phyloP scores from a whole-genome alignment of 2,329 filamentous ascomycete genomes.

The Pestalotiopsis sp. region DNA sequence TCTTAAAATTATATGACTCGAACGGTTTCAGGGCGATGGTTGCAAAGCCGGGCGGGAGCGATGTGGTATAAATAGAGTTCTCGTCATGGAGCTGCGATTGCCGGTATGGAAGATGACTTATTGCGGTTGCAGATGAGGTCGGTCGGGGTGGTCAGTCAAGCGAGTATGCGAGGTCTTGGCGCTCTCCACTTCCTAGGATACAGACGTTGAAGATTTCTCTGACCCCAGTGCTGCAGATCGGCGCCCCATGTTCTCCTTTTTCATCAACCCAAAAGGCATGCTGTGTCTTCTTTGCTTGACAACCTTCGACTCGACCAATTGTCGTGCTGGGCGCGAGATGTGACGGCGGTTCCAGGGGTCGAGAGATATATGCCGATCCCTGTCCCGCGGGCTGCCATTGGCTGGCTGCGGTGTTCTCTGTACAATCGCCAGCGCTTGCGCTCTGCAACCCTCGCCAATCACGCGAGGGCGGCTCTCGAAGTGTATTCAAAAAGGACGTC shows the following conservation, averaged over 20 bases:
- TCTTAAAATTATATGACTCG: no score
- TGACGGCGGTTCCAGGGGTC: constrained; percentile 4
- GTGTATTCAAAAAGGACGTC: not conserved
- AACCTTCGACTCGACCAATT: not conserved
- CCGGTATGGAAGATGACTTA: no score
- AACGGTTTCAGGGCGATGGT: no score
- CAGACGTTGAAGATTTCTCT: not conserved
- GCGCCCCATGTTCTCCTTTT: not conserved
- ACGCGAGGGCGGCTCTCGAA: not conserved
- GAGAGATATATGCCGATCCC: constrained; percentile 1
- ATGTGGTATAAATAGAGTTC: no score
- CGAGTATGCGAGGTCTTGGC: no score
- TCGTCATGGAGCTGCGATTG: no score
- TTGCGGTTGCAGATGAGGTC: no score
- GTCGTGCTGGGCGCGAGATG: constrained; percentile 3
- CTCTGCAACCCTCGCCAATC: not conserved
- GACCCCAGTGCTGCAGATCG: not conserved
- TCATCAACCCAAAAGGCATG: not conserved
- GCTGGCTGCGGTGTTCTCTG: not conserved
- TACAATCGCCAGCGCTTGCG: constrained; percentile 2
- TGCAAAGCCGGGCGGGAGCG: no score
- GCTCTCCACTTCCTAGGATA: no score
- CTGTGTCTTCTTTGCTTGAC: not conserved
- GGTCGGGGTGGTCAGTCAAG: no score
- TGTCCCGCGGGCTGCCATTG: not conserved